Conservation (phyloP, 371 early-diverging fungal species). For the Vairimorpha necatrix region DNA sequence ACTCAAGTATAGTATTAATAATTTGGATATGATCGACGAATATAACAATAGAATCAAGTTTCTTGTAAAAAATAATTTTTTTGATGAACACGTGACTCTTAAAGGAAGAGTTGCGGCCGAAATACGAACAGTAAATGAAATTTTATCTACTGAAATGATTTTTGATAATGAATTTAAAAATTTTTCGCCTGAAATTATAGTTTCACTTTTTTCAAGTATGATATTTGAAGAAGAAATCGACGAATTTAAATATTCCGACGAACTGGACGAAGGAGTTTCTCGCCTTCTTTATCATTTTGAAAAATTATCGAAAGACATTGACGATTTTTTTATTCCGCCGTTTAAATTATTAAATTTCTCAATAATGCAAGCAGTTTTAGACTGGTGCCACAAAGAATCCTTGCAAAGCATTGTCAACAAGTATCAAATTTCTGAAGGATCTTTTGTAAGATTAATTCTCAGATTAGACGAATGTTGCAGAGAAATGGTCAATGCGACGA, state of each 20-base stretch:
- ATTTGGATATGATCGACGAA: conserved; percentile 52
- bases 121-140: conserved; percentile 60
- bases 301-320: conserved; percentile 29
- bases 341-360: conserved; percentile 48
- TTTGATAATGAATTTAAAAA: conserved; percentile 52
- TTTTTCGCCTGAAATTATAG: conserved; percentile 33
- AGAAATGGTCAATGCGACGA: conserved; percentile 54
- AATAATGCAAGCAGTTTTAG: conserved; percentile 49
- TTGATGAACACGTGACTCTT: conserved; percentile 46
- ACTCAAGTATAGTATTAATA: conserved; percentile 25
- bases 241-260: conserved; percentile 39
- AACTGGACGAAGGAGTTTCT: conserved; percentile 18
- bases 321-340: conserved; percentile 31
- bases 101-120: conserved; percentile 62
- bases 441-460: conserved; percentile 61
- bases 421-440: conserved; percentile 56
- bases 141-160: conserved; percentile 62
- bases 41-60: conserved; percentile 58
- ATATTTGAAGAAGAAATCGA: conserved; percentile 51
- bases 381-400: conserved; percentile 56
- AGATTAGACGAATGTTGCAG: conserved; percentile 62
- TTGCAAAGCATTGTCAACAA: conserved; percentile 54
- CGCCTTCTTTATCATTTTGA: conserved; percentile 24
- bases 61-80: conserved; percentile 48
- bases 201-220: conserved; percentile 53